Base-by-base conservation (phyloP, 78 protist species). In the Dictyostelium brefeldianum region DNA sequence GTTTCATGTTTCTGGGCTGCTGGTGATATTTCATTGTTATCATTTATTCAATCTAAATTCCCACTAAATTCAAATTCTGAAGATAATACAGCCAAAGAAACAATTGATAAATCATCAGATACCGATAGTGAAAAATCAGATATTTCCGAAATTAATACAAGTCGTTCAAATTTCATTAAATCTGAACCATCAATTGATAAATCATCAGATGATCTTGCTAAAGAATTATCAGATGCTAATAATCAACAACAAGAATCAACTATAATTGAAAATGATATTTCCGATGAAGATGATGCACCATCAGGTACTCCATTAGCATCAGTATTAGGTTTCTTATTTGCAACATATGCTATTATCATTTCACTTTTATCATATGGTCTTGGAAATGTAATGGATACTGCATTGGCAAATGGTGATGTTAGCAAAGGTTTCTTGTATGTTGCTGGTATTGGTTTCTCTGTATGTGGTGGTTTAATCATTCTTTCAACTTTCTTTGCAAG, bases 361-460 rank as follows among this genome's bases (percentile, higher is more conserved):
- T 87, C 93, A 5, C 43, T 74, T 20, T 48, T 87, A 56, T 51
- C 79, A 11, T 87, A 75, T 62, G 93, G 93, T 48, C 93, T 87
- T 64, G 93, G 93, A 27, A 36, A 70, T 48, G 84, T 50, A 18
- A 87, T 87, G 84, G 93, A 87, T 47, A 56, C 5, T 22, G 47
- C 20, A 10, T 78, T 50, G 22, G 56, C 67, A 65, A 15, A 87
- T 25, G 78, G 78, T 36, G 69, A 87, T 47, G 43, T 64, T 17
- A 17, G 18, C 0, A 50, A 50, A 47, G 93, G 93, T 29, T 87
- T 87, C 93, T 87, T 87, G n/a, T 87, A 67, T 64, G 51, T 77
- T 74, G 93, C 84, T 17, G 93, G 93, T 87, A 84, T 87, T 17
- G 93, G 83, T n/a, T 87, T 87, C 46, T 27, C 93, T 20, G 84